Conservation (phyloP, 352 stramenopile genomes). For the Globisporangium camurandrum region DNA sequence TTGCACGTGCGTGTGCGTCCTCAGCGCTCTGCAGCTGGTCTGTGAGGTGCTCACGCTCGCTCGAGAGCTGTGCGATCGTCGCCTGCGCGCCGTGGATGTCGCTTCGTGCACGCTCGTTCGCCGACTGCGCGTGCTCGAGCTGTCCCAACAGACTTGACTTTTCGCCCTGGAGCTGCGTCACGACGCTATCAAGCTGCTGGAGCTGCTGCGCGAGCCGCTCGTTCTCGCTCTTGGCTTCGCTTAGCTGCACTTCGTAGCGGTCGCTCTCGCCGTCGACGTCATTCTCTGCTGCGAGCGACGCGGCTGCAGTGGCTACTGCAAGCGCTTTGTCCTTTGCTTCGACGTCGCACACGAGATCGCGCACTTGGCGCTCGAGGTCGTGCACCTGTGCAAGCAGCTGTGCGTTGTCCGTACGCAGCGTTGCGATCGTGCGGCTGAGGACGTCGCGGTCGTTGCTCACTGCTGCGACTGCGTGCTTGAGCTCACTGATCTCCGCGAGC, state of each 20-base stretch:
- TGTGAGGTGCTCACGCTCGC: slow-evolving; percentile 17
- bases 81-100: slow-evolving; percentile 25
- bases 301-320: background rate
- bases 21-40: slow-evolving; percentile 21
- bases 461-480: slow-evolving; percentile 24
- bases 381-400: slow-evolving; percentile 13
- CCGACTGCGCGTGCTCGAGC: slow-evolving; percentile 30
- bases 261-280: slow-evolving; percentile 6
- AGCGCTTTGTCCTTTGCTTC: slow-evolving; percentile 18
- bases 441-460: slow-evolving; percentile 15
- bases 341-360: slow-evolving; percentile 11
- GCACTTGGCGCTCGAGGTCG: slow-evolving; percentile 12
- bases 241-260: slow-evolving; percentile 6
- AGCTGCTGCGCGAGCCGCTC: slow-evolving; percentile 33
- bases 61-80: slow-evolving; percentile 25
- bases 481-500: slow-evolving; percentile 38
- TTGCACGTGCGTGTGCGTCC: slow-evolving; percentile 20
- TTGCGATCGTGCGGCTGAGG: slow-evolving; percentile 1
- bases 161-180: slow-evolving; percentile 43
- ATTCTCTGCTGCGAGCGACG: slow-evolving; percentile 7
- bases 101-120: slow-evolving; percentile 24
- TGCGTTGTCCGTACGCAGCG: slow-evolving; percentile 11
- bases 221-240: slow-evolving; percentile 17
- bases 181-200: slow-evolving; percentile 31
- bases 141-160: slow-evolving; percentile 37